These are phyloP conservation scores for Coniella lustricola DNA, from an alignment of 2,329 filamentous ascomycete species.

Conservation along the genomic window DNA sequence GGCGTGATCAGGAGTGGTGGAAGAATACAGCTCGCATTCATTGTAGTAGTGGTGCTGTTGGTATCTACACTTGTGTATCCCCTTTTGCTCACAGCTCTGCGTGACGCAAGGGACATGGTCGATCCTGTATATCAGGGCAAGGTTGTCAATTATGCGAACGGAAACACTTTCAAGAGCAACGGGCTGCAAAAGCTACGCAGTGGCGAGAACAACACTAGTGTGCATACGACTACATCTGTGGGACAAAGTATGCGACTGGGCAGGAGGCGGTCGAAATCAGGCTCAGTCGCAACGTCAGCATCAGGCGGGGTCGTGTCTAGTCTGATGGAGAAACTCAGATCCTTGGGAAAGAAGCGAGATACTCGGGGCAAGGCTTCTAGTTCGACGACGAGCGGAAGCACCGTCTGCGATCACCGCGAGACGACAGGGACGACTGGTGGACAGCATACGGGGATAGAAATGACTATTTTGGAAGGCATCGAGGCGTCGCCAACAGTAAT, in stretches of 20 bases:
- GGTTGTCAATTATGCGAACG: background rate
- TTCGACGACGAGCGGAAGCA: too few relatives aligned
- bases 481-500: too few relatives aligned
- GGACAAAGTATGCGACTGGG: background rate
- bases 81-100: constrained; percentile 39
- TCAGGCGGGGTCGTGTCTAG: background rate
- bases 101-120: constrained; percentile 36
- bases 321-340: too few relatives aligned
- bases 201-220: background rate
- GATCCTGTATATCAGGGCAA: constrained; percentile 21
- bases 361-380: too few relatives aligned
- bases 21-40: constrained; percentile 53
- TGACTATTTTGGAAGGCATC: too few relatives aligned
- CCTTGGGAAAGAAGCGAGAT: too few relatives aligned
- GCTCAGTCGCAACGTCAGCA: background rate
- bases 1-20: constrained; percentile 41
- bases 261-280: background rate
- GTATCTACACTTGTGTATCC: constrained; percentile 41
- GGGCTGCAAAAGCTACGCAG: background rate
- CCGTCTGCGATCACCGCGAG: too few relatives aligned
- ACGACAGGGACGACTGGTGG: too few relatives aligned
- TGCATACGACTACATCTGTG: constrained; percentile 3
- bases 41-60: constrained; percentile 52
- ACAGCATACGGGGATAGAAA: too few relatives aligned
- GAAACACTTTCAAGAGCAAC: constrained; percentile 3